Percentiles rank a stretch among this genome's conserved stretches.
phyloP scores from a whole-genome alignment of 2,329 filamentous ascomycete genomes.

The Alternaria atra region DNA sequence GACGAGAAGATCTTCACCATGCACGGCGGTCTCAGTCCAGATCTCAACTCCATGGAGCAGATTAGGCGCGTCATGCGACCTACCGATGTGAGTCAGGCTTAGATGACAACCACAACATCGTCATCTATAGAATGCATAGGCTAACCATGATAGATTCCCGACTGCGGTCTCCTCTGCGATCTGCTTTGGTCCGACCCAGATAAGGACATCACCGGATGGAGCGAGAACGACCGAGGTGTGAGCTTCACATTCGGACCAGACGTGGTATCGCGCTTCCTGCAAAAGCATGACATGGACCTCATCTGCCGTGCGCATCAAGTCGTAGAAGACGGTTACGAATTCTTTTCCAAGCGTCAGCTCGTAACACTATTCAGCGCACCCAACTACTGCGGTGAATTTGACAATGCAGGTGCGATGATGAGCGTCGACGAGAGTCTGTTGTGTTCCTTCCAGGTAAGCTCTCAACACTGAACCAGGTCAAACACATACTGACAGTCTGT shows the following conservation, averaged over 20 bases:
- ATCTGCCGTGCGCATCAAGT: conserved; percentile 99
- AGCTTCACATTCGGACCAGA: conserved; percentile 99
- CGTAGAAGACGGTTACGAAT: conserved; percentile 98
- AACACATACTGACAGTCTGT: conserved; percentile 28
- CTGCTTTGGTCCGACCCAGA: conserved; percentile 98
- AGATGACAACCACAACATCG: conserved; percentile 13
- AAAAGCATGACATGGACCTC: conserved; percentile 99
- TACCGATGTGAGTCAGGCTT: conserved; percentile 80
- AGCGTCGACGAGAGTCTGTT: conserved; percentile 98
- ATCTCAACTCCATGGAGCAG: conserved; percentile 99
- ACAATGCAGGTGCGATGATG: conserved; percentile 99
- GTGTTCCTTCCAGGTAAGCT: conserved; percentile 93
- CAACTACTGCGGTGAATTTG: conserved; percentile 99
- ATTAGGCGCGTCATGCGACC: conserved; percentile 98
- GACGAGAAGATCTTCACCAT: conserved; percentile 99
- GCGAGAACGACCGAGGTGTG: conserved; percentile 97
- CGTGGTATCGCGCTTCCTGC: conserved; percentile 94
- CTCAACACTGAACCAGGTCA: not conserved
- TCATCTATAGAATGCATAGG: conserved; percentile 37
- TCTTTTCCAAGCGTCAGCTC: conserved; percentile 97
- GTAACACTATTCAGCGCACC: conserved; percentile 98
- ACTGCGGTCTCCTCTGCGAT: conserved; percentile 97
- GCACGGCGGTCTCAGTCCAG: conserved; percentile 96
- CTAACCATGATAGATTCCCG: conserved; percentile 80
- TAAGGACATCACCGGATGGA: conserved; percentile 99